Evolutionary conservation across 2,329 filamentous ascomycete genomes (phyloP), one percentile per base, ranked within the genome.

Genomic region (Setomelanomma holmii): DNA sequence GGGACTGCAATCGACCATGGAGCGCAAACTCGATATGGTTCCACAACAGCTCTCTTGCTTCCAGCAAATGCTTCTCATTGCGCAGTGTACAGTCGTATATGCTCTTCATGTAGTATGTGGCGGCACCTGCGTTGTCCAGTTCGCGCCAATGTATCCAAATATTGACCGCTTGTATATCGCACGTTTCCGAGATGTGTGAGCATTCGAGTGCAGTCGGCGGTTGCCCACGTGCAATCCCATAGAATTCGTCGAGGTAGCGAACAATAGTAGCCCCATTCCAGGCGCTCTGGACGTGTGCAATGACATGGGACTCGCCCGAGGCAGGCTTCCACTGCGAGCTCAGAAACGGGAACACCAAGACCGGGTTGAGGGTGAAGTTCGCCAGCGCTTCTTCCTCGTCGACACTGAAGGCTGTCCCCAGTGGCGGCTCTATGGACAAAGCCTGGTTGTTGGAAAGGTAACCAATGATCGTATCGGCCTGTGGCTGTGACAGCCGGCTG

Each of bases 101-200:
- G 48, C 53, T 55, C 45, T 51, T 51, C 40, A 56, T 52, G 38
- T 56, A 51, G 36, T 55, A 52, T 46, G 54, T 4, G 6, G 41
- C 40, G 21, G 4, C 35, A 23, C 40, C 45, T 17, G 49, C 38
- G 35, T 38, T 11, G 27, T 55, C 48, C 21, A 55, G 41, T 39
- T 55, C 44, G 40, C 44, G 52, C 48, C 44, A 51, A 27, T 55
- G 43, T 33, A 55, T n/a, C 45, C 48, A 55, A n/a, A 55, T 51
- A 21, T 51, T 49, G 38, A 55, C 34, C 21, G 20, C 40, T 38
- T 55, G 40, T 22, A 42, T 51, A 34, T 55, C 53, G 44, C 47
- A 55, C 14, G 52, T 55, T 4, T 51, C 39, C 11, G 47, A 47
- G 40, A 55, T 36, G 17, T 55, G 52, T 12, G 52, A 23, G 43